Evolutionary conservation across 768 basidiomycete genomes (phyloP), one percentile per base, ranked within the genome.

Genomic region (Mycena chlorophos): DNA sequence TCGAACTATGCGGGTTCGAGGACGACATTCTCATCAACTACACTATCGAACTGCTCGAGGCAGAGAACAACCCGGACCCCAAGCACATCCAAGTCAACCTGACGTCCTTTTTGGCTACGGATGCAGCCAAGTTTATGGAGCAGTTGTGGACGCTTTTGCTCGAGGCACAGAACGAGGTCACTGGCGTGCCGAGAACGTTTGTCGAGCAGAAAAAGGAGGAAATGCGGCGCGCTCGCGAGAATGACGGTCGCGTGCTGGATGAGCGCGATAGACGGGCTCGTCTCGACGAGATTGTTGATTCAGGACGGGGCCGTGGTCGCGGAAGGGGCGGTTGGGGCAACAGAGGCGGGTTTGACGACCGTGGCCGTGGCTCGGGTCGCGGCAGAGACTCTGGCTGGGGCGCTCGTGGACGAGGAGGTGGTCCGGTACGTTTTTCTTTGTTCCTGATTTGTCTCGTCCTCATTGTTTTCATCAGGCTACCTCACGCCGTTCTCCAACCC

Each of bases 11-110:
- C 39, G 93, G 95, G 2, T 85, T 98, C 31, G 97, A 99, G 65
- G 97, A 99, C 71, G 97, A 99, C 68, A 87, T 99, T 39, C 88
- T 98, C 38, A 86, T 98, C 26, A 96, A 98, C 67, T 98, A 97
- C 67, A 93, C 94, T 17, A 92, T 94, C 85, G 93, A 93, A 17
- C 78, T 98, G 19, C 75, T 99, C 4, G 97, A 99, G 67, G 92
- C 97, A 60, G 88, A 90, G n/a, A 94, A 96, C 59, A 61, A 37
- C 4, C 91, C 93, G 12, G 96, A 98, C 71, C 92, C 94, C 4
- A 87, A 85, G 70, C 94, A 91, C 74, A 94, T 98, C 87, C 94
- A 98, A 72, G 94, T 98, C 57, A 87, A 88, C 66, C 73, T 99
- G 23, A 91, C 89, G 2, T 96, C 96, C 6, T 99, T 99, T 71